phyloP scores from a whole-genome alignment of 305 asterid genomes.

The Solanum hybrid region DNA sequence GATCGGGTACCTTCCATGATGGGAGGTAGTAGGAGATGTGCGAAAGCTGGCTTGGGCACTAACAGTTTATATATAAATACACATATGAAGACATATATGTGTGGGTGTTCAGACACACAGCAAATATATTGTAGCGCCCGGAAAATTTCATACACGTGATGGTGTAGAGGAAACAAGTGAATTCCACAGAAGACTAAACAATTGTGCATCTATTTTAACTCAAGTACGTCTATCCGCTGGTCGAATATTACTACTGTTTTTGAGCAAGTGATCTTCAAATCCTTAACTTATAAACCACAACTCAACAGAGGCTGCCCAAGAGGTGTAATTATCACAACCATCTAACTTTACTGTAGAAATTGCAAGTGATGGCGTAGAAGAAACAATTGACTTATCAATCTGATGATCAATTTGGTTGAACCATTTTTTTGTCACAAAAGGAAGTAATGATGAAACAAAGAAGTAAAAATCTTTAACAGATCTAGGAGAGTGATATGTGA shows the following conservation, averaged over 20 bases:
- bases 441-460: not conserved
- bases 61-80: not conserved
- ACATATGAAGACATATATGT: not conserved
- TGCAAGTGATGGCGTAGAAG: not conserved
- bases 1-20: not conserved
- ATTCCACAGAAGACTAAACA: not conserved
- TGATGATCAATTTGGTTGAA: not conserved
- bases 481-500: not conserved
- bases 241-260: not conserved
- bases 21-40: not conserved
- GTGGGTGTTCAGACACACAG: not conserved
- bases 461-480: not conserved
- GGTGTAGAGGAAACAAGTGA: not conserved
- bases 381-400: not conserved
- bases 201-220: not conserved
- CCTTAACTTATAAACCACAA: not conserved
- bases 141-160: not conserved
- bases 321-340: not conserved
- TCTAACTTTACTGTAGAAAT: not conserved
- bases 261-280: not conserved
- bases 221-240: not conserved
- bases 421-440: not conserved
- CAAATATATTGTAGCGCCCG: not conserved
- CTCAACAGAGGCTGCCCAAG: not conserved
- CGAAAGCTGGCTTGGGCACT: not conserved